Percentiles rank a stretch among this genome's conserved stretches.
Evolutionary conservation across 225 moss, liverwort and hornwort genomes (phyloP).

Genomic region (Polytrichum formosum): DNA sequence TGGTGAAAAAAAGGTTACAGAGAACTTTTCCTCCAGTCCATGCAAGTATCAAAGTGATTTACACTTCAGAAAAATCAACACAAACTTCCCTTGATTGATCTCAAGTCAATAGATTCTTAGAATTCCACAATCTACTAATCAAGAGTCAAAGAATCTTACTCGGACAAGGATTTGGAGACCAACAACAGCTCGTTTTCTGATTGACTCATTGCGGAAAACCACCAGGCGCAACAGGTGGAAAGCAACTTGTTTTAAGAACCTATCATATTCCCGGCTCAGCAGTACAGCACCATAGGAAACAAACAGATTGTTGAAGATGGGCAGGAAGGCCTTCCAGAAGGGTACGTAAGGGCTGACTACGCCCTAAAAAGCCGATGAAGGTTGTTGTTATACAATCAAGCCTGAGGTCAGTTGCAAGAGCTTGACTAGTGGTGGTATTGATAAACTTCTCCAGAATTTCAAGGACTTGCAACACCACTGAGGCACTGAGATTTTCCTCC

Average conservation of each 20-base stretch:
- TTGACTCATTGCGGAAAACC: slow-evolving; percentile 97
- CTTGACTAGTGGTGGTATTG: slow-evolving; percentile 68
- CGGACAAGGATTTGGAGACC: slow-evolving; percentile 97
- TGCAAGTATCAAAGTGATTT: too few relatives aligned
- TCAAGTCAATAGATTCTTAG: too few relatives aligned
- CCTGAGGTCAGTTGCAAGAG: slow-evolving; percentile 83
- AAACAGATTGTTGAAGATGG: slow-evolving; percentile 88
- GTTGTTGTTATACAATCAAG: slow-evolving; percentile 96
- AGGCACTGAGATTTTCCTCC: slow-evolving; percentile 97
- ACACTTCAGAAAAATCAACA: too few relatives aligned
- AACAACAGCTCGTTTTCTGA: slow-evolving; percentile 91
- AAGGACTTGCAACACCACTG: slow-evolving; percentile 90
- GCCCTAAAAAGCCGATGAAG: slow-evolving; percentile 82
- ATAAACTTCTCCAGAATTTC: slow-evolving; percentile 89
- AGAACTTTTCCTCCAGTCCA: too few relatives aligned
- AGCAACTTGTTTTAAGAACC: slow-evolving; percentile 77
- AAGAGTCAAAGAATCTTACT: slow-evolving; percentile 41
- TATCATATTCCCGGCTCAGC: slow-evolving; percentile 97
- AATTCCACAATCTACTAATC: too few relatives aligned
- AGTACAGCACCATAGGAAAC: slow-evolving; percentile 73
- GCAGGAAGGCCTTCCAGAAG: slow-evolving; percentile 76
- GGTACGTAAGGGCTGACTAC: slow-evolving; percentile 87
- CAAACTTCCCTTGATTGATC: too few relatives aligned
- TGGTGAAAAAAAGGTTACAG: too few relatives aligned
- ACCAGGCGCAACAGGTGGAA: slow-evolving; percentile 91